A percentile compares a stretch with the other conserved stretches of the same genome.
Conservation (phyloP, 2,329 filamentous ascomycete genomes). For the Colletotrichum brevisporum region DNA sequence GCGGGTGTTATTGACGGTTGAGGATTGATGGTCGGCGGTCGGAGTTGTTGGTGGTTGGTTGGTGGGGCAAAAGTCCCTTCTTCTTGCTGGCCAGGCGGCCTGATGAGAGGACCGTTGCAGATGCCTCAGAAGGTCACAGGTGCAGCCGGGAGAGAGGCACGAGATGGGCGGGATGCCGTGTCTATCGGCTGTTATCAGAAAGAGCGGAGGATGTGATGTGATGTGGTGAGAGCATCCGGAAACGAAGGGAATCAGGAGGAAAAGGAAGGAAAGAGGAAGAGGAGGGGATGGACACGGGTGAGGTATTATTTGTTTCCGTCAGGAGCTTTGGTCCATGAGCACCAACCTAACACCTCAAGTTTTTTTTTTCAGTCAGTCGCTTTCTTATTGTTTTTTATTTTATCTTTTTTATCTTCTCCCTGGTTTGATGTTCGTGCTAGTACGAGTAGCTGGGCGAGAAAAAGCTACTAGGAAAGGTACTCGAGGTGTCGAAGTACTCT, state of each 20-base stretch:
- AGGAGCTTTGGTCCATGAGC: background rate
- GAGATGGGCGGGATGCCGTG: conserved; percentile 12
- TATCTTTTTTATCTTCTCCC: background rate
- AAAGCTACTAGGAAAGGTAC: background rate
- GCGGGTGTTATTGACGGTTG: background rate
- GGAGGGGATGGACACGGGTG: background rate
- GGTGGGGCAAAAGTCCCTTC: conserved; percentile 14
- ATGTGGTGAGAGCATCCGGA: background rate
- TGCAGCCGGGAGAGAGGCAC: background rate
- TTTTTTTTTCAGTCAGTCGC: background rate
- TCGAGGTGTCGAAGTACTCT: too few species aligned
- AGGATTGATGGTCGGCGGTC: conserved; percentile 3
- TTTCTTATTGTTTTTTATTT: background rate
- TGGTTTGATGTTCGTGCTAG: background rate
- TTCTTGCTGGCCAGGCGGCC: background rate
- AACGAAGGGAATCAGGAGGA: background rate
- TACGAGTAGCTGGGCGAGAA: background rate
- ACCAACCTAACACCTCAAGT: too few species aligned
- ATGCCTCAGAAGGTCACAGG: conserved; percentile 5
- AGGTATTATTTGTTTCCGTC: background rate
- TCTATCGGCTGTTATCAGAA: background rate
- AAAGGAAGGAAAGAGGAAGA: background rate
- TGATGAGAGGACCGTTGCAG: conserved; percentile 8
- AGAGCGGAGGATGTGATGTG: conserved; percentile 10
- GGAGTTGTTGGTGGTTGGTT: conserved; percentile 19